Conservation (phyloP, 2,329 filamentous ascomycete species). For the Pyrenophora graminea region DNA sequence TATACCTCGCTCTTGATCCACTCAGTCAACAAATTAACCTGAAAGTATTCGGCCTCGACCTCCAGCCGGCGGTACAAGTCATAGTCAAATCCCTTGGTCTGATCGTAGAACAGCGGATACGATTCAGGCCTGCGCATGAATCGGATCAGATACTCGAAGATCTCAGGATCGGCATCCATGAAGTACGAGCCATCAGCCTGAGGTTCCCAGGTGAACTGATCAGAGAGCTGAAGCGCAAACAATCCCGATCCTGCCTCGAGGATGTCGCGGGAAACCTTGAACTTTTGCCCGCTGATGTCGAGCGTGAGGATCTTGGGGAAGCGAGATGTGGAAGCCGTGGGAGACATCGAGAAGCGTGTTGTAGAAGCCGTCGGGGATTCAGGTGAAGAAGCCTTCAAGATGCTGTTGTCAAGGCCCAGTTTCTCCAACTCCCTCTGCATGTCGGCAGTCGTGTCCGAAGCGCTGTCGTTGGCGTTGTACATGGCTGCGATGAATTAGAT, state of each 20-base stretch:
- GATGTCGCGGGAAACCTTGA: slow-evolving; percentile 9
- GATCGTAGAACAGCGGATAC: slow-evolving; percentile 43
- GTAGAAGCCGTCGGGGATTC: no score
- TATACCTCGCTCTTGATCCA: slow-evolving; percentile 33
- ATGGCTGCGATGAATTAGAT: no score
- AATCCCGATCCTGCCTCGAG: slow-evolving; percentile 15
- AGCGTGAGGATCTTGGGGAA: slow-evolving; percentile 16
- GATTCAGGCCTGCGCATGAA: slow-evolving; percentile 26
- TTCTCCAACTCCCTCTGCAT: no score
- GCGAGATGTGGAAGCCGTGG: no score
- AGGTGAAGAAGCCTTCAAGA: no score
- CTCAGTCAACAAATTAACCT: slow-evolving; percentile 30
- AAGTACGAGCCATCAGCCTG: slow-evolving; percentile 42
- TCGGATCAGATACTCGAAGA: slow-evolving; percentile 37
- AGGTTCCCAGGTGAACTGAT: slow-evolving; percentile 8
- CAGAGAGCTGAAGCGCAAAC: slow-evolving; percentile 11
- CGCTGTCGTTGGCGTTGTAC: no score
- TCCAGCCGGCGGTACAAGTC: slow-evolving; percentile 40
- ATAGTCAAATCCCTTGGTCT: slow-evolving; percentile 38
- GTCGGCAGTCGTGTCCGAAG: no score
- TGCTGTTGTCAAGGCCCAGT: no score
- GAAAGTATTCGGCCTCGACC: slow-evolving; percentile 43
- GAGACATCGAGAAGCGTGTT: no score
- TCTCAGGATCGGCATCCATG: slow-evolving; percentile 44
- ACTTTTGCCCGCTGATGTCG: slow-evolving; percentile 21